Base-by-base conservation (phyloP, 805 yeast species). In the Maudiozyma turicensis region DNA sequence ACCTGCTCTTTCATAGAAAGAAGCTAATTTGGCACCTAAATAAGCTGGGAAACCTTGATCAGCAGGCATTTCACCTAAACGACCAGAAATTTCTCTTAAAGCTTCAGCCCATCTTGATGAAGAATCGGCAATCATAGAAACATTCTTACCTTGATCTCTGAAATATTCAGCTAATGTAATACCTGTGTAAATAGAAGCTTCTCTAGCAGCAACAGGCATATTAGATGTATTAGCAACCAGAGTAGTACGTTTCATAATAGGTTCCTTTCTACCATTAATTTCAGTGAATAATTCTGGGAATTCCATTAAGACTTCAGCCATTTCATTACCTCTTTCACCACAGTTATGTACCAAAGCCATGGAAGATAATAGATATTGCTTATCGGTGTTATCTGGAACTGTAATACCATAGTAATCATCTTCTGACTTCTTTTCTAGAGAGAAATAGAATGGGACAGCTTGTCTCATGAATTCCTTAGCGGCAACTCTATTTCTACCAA, bases 71-170 rank as follows among this genome's bases (percentile, higher is more conserved):
- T 93, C 99, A 74, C 99, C 99, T 70, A 93, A 78, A 80, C 99
- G 95, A 80, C 99, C 99, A 47, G 98, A 90, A 69, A 93, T 85
- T 80, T 93, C 99, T 84, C 99, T 90, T 68, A 93, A 79, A 54
- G 99, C 99, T 77, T 93, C 99, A 43, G 99, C 99, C 99, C 99
- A 93, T 78, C 99, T 90, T 33, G 97, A 90, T 34, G 98, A 91
- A 6, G 99, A 93, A 71, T 93, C 99, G 52, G 99, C 99, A 84
- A 93, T 93, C 98, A 93, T 93, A 34, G 98, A 82, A 55, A 93
- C 99, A 67, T 93, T 77, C 77, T 93, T 93, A 75, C 99, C 99
- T 76, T 93, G 99, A 76, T 93, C 99, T 80, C 99, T 90, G 82
- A 93, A 93, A 72, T 93, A 93, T 73, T 93, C 99, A 45, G 99